phyloP scores from a whole-genome alignment of 1,139 yeast genomes.

The Meyerozyma smithsonii region DNA sequence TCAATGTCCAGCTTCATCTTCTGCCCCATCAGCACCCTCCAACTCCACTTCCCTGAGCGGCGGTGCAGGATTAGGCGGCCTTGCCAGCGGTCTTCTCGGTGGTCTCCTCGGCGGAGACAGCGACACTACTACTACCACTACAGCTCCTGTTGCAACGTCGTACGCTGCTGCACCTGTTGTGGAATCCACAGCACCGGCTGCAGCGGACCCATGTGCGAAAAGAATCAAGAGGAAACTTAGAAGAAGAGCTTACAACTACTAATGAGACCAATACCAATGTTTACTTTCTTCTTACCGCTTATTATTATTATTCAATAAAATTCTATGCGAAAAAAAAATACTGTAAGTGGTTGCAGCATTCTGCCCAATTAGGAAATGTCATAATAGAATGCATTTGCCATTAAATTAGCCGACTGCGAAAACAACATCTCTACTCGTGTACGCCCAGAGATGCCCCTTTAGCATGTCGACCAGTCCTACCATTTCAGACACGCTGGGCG shows the following conservation, averaged over 20 bases:
- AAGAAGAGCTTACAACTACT: slow-evolving; percentile 24
- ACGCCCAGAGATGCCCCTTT: background rate
- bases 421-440: background rate
- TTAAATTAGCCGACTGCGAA: background rate
- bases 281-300: background rate
- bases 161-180: slow-evolving; percentile 4
- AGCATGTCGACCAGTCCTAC: background rate
- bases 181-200: background rate
- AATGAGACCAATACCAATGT: background rate
- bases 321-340: background rate
- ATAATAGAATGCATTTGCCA: background rate
- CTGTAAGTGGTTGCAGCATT: background rate
- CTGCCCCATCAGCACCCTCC: slow-evolving; percentile 5
- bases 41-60: slow-evolving; percentile 9
- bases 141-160: slow-evolving; percentile 3
- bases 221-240: slow-evolving; percentile 32
- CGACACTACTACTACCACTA: slow-evolving; percentile 7
- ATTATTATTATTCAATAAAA: background rate
- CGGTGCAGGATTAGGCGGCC: slow-evolving; percentile 9
- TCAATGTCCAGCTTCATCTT: slow-evolving; percentile 19
- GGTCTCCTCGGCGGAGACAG: slow-evolving; percentile 3
- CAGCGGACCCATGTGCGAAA: slow-evolving; percentile 27
- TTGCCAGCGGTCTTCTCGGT: slow-evolving; percentile 1
- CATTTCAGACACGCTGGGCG: background rate
- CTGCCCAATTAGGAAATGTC: slow-evolving; percentile 1